These are phyloP conservation scores for Crucihimalaya himalaica DNA, from an alignment of 345 rosid genomes.

Conservation along the genomic window DNA sequence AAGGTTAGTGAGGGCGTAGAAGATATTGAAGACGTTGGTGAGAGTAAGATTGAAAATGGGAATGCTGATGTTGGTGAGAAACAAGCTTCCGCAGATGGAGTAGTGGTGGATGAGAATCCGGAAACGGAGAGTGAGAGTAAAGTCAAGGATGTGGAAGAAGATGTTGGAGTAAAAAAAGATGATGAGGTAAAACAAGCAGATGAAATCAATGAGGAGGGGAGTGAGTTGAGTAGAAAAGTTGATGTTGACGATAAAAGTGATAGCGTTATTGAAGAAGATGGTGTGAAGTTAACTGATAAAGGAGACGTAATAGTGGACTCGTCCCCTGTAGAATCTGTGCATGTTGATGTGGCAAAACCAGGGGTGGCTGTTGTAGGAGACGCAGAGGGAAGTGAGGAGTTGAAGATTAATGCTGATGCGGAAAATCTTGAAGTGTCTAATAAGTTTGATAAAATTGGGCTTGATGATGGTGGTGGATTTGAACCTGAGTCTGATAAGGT, in stretches of 20 bases:
- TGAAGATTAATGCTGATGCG: constrained; percentile 40
- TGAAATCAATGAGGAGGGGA: constrained; percentile 20
- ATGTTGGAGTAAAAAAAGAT: constrained; percentile 26
- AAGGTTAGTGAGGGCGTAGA: constrained; percentile 31
- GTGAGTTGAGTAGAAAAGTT: constrained; percentile 10
- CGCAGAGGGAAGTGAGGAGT: constrained; percentile 40
- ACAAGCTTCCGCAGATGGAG: constrained; percentile 33
- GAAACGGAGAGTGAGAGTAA: constrained; percentile 24
- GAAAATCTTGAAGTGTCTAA: constrained; percentile 46
- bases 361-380: constrained; percentile 52
- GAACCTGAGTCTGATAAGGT: constrained; percentile 33
- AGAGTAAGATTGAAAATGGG: constrained; percentile 35
- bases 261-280: constrained; percentile 25
- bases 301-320: constrained; percentile 40
- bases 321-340: constrained; percentile 40
- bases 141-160: constrained; percentile 37
- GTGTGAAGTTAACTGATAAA: constrained; percentile 35
- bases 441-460: constrained; percentile 48
- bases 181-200: constrained; percentile 32
- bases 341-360: constrained; percentile 38
- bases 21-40: constrained; percentile 28
- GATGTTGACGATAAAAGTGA: constrained; percentile 37
- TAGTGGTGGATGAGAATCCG: constrained; percentile 13
- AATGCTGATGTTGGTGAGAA: constrained; percentile 43
- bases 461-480: constrained; percentile 29